Evolutionary conservation across 352 stramenopile genomes (phyloP), one percentile per base, ranked within the genome.

Genomic region (Globisporangium camurandrum): DNA sequence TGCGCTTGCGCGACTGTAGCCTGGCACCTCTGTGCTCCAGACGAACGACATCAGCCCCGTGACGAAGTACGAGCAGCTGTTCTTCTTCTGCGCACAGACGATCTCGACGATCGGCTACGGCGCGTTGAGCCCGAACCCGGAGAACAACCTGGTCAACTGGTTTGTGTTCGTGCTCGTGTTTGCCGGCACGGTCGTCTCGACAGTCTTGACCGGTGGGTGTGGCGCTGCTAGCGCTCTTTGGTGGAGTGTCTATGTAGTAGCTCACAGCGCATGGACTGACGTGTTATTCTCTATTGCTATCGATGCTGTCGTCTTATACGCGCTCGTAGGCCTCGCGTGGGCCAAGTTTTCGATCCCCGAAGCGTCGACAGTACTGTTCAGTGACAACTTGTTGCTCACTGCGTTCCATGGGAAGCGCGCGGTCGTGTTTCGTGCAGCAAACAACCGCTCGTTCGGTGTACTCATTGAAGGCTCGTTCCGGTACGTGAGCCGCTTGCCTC

Each of bases 271-370:
- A n/a, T n/a, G n/a, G n/a, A n/a, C n/a, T n/a, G n/a, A n/a, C n/a
- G n/a, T n/a, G n/a, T n/a, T n/a, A n/a, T n/a, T n/a, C n/a, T n/a
- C n/a, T n/a, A n/a, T n/a, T n/a, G n/a, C n/a, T n/a, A 4, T 28
- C 1, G 36, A 33, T 33, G 31, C 16, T 12, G 20, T 14, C 23
- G 27, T 38, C 22, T 16, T 27, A 28, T 4, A 23, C 7, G n/a
- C n/a, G n/a, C n/a, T n/a, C n/a, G n/a, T 31, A 84, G 72, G 72
- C 19, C 56, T 84, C 14, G 66, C 72, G 8, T 84, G 72, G 72
- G 57, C 72, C n/a, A 84, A 82, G 24, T 84, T 84, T 23, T 82
- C 72, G 11, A 82, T 80, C 19, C 72, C 72, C 0, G 70, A 77
- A 30, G 57, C 67, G 0, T 80, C 67, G 6, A 74, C 63, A 0